A percentile compares a stretch with the other conserved stretches of the same genome.
These are phyloP conservation scores for Lodderomyces pseudojiufengensis DNA, from an alignment of 1,139 yeast genomes.

Conservation along the genomic window DNA sequence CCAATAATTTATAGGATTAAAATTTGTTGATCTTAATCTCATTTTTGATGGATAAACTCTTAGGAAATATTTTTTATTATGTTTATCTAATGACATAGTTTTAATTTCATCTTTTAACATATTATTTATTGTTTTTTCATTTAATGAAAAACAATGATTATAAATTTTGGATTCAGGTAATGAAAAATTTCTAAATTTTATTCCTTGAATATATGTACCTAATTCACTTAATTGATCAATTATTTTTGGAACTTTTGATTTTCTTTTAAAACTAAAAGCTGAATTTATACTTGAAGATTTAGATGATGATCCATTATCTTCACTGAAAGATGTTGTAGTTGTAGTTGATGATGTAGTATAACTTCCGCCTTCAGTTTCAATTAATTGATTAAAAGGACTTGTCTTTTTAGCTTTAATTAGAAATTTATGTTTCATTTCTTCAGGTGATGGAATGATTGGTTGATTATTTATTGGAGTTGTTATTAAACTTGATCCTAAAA, in stretches of 20 bases:
- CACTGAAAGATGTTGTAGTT: conserved; percentile 45
- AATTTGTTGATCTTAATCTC: conserved; percentile 75
- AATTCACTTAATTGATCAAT: conserved; percentile 53
- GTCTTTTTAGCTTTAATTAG: conserved; percentile 74
- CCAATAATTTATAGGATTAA: conserved; percentile 79
- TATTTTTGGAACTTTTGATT: conserved; percentile 23
- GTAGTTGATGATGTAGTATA: conserved; percentile 28
- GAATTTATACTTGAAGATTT: not conserved
- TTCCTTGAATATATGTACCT: conserved; percentile 68
- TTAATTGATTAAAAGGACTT: conserved; percentile 21
- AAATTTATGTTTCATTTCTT: conserved; percentile 61
- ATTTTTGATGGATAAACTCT: conserved; percentile 84
- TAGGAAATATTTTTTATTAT: conserved; percentile 71
- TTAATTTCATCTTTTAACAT: conserved; percentile 63
- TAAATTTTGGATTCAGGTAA: conserved; percentile 78
- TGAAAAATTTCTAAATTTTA: conserved; percentile 77
- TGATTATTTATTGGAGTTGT: conserved; percentile 33
- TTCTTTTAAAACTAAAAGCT: conserved; percentile 23
- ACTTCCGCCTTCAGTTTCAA: conserved; percentile 23
- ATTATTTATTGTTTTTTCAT: conserved; percentile 63
- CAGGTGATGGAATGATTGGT: conserved; percentile 64
- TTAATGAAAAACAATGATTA: conserved; percentile 83
- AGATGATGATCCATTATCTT: conserved; percentile 29
- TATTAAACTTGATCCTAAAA: conserved; percentile 59
- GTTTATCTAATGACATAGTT: conserved; percentile 57